Base-by-base conservation (phyloP, 306 rosid species). In the Carpinus fangiana region DNA sequence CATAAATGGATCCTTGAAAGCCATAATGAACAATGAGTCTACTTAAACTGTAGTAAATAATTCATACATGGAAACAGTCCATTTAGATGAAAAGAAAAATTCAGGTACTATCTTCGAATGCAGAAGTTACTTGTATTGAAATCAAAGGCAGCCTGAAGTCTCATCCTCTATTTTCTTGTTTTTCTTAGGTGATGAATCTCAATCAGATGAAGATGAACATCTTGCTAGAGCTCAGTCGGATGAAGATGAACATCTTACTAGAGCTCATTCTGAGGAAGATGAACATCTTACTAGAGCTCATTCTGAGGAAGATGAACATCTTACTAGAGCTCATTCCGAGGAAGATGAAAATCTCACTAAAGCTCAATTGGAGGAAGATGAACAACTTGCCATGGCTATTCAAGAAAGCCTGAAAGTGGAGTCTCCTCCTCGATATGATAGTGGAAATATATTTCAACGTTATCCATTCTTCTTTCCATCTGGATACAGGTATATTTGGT, bases 221-320 rank as follows among this genome's bases (percentile, higher is more conserved):
- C 76, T 41, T 73, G 77, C 77, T 21, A 62, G 72, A 64, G 59
- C 72, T 86, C 79, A 72, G 69, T 64, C 74, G 17, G 92, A 85
- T 60, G 92, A 88, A 78, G 92, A 88, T 56, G 84, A 84, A 57
- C 80, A 76, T 73, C 56, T 62, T 78, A 74, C 81, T 38, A 89
- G 88, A 80, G 77, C 76, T 84, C 96, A 90, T 28, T 28, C 31
- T 1, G 31, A 28, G 31, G 92, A 88, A 78, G 92, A 88, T 56
- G 84, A 84, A 64, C 80, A 76, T 73, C 57, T 62, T 78, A 74
- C 81, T 1, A 31, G 34, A 90, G 61, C 90, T 84, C 73, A 74
- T 82, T 85, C 87, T 56, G 98, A 91, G 77, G 98, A 93, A 82
- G 99, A 95, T 81, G 97, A 96, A 84, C 97, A 88, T 80, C 96